Conservation (phyloP, 768 basidiomycete genomes). For the Myochromella boudieri region DNA sequence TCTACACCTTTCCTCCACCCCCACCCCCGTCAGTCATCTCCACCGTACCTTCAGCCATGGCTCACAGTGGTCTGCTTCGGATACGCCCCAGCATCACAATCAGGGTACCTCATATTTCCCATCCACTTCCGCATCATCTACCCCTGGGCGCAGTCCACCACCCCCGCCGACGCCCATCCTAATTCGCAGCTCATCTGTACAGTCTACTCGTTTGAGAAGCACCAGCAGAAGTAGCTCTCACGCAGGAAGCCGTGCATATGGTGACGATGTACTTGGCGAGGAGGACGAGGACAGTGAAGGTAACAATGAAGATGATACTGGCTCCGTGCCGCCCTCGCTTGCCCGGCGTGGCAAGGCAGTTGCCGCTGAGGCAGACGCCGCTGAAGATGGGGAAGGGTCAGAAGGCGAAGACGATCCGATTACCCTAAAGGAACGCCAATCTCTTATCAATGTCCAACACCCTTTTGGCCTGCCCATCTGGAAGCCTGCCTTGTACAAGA, state of each 20-base stretch:
- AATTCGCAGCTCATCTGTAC: constrained; percentile 50
- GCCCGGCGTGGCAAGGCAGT: constrained; percentile 44
- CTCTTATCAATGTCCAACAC: constrained; percentile 98
- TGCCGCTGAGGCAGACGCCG: constrained; percentile 36
- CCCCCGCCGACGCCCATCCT: constrained; percentile 43
- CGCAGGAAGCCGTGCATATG: constrained; percentile 39
- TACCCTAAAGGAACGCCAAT: constrained; percentile 93
- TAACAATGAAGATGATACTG: constrained; percentile 29
- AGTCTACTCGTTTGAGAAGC: constrained; percentile 55
- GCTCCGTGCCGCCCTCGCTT: constrained; percentile 10
- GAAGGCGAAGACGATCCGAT: constrained; percentile 75
- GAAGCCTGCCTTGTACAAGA: constrained; percentile 99
- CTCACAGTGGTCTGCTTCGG: constrained; percentile 58
- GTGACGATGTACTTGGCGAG: constrained; percentile 48
- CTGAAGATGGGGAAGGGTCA: constrained; percentile 39
- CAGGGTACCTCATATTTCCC: constrained; percentile 70
- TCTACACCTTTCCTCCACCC: constrained; percentile 36
- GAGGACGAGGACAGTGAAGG: constrained; percentile 43
- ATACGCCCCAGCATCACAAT: constrained; percentile 64
- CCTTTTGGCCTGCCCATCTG: constrained; percentile 99
- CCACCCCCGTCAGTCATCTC: constrained; percentile 40
- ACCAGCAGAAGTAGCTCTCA: constrained; percentile 62
- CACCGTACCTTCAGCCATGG: constrained; percentile 49
- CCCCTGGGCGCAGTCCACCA: constrained; percentile 44
- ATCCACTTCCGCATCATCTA: constrained; percentile 35